These are phyloP conservation scores for Globomyces sp. DNA, from an alignment of 371 early-diverging fungal genomes.

Conservation along the genomic window DNA sequence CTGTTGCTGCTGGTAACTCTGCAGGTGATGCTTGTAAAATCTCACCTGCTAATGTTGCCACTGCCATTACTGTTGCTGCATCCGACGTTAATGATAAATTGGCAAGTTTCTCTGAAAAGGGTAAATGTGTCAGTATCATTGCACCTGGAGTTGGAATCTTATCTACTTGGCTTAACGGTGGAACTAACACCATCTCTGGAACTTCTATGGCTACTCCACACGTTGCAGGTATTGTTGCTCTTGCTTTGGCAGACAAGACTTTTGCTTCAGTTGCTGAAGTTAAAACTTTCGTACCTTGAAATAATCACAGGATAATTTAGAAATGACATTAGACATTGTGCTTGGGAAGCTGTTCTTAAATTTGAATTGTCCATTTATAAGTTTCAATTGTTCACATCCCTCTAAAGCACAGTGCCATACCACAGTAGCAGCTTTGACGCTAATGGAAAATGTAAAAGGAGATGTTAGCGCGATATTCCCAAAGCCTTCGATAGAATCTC, in stretches of 20 bases:
- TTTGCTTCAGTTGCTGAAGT: conserved; percentile 73
- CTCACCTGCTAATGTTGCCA: conserved; percentile 89
- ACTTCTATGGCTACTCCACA: conserved; percentile 99
- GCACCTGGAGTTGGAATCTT: conserved; percentile 84
- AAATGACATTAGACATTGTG: no score
- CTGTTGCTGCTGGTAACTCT: conserved; percentile 97
- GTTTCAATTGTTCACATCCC: no score
- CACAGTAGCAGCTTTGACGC: no score
- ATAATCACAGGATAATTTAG: no score
- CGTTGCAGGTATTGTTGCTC: conserved; percentile 93
- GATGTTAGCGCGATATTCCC: no score
- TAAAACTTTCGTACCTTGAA: no score
- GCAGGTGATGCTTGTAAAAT: conserved; percentile 82
- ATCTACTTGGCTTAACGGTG: conserved; percentile 83
- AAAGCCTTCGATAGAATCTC: no score
- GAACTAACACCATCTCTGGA: conserved; percentile 91
- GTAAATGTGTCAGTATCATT: conserved; percentile 92
- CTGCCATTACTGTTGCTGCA: conserved; percentile 97
- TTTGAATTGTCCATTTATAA: no score
- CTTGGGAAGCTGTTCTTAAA: no score
- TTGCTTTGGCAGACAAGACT: conserved; percentile 65
- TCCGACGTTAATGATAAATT: conserved; percentile 76
- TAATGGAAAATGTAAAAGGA: no score
- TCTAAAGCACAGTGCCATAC: no score
- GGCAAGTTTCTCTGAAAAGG: conserved; percentile 92